These are phyloP conservation scores for Yamadazyma aaseri DNA, from an alignment of 1,139 yeast species.

Conservation along the genomic window DNA sequence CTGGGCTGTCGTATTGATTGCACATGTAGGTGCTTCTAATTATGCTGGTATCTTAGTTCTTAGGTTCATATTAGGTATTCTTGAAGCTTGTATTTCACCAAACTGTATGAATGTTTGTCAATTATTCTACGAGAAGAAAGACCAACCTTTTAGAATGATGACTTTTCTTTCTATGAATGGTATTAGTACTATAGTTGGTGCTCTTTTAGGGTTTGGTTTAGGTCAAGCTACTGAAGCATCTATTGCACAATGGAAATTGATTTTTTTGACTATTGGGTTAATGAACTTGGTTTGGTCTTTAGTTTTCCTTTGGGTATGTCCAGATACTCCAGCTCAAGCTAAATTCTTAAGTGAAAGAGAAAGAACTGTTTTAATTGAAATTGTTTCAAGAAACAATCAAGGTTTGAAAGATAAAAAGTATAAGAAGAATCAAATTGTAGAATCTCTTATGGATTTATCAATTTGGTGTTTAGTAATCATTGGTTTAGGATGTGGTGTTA, in stretches of 20 bases:
- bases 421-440: constrained; percentile 21
- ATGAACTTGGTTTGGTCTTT: constrained; percentile 26
- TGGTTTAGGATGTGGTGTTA: constrained; percentile 25
- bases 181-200: constrained; percentile 31
- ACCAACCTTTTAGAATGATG: constrained; percentile 36
- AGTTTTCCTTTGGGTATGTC: constrained; percentile 26
- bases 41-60: constrained; percentile 52
- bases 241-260: constrained; percentile 26
- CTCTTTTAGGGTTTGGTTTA: constrained; percentile 31
- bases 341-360: constrained; percentile 39
- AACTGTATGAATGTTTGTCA: constrained; percentile 26
- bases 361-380: constrained; percentile 22
- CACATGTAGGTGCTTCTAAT: constrained; percentile 42
- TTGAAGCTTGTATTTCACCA: constrained; percentile 39
- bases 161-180: constrained; percentile 30
- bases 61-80: constrained; percentile 42
- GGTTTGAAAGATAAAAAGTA: constrained; percentile 24
- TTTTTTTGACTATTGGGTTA: constrained; percentile 49
- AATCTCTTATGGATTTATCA: constrained; percentile 25
- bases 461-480: constrained; percentile 27
- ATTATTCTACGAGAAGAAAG: constrained; percentile 23
- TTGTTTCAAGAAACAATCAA: constrained; percentile 25
- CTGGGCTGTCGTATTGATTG: constrained; percentile 54
- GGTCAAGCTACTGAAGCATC: constrained; percentile 28
- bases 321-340: constrained; percentile 45